Percentiles rank a stretch among this genome's conserved stretches.
Evolutionary conservation across 306 rosid species (phyloP).

Genomic region (Quillaja saponaria): DNA sequence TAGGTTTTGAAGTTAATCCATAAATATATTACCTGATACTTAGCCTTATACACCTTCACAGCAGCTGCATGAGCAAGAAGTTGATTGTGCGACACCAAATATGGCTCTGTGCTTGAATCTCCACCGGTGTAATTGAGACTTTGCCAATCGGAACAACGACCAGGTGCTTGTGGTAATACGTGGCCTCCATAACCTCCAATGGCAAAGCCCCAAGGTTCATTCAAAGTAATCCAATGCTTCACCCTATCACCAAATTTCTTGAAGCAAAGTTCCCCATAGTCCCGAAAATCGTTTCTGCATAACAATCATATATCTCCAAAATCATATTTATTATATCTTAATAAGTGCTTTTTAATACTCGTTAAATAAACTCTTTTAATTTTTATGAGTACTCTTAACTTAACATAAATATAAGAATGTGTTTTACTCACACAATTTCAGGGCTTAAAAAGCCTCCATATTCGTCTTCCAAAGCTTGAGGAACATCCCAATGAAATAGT

Average conservation of each 20-base stretch:
- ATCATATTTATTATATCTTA: too few relatives aligned
- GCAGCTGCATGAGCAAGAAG: constrained; percentile 10
- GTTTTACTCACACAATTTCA: constrained; percentile 33
- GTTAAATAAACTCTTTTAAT: too few relatives aligned
- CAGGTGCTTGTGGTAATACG: constrained; percentile 17
- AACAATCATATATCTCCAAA: too few relatives aligned
- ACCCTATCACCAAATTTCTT: constrained; percentile 46
- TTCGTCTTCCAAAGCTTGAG: too few relatives aligned
- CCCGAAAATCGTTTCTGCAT: constrained; percentile 32
- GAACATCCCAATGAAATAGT: constrained; percentile 40
- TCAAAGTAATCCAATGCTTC: constrained; percentile 46
- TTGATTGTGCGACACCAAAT: constrained; percentile 48
- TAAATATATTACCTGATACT: constrained; percentile 39
- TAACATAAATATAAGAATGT: too few relatives aligned
- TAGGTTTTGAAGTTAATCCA: neutral
- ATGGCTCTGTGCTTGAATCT: constrained; percentile 55
- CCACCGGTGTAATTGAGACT: constrained; percentile 44
- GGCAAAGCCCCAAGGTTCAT: constrained; percentile 37
- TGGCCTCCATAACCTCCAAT: constrained; percentile 33
- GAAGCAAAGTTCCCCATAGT: constrained; percentile 42
- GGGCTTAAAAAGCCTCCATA: too few relatives aligned
- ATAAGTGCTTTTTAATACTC: too few relatives aligned
- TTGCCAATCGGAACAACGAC: constrained; percentile 51
- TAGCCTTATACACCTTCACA: constrained; percentile 25
- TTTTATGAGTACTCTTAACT: too few relatives aligned